Base-by-base conservation (phyloP, 2,329 filamentous ascomycete genomes). In the Alternaria viburni region DNA sequence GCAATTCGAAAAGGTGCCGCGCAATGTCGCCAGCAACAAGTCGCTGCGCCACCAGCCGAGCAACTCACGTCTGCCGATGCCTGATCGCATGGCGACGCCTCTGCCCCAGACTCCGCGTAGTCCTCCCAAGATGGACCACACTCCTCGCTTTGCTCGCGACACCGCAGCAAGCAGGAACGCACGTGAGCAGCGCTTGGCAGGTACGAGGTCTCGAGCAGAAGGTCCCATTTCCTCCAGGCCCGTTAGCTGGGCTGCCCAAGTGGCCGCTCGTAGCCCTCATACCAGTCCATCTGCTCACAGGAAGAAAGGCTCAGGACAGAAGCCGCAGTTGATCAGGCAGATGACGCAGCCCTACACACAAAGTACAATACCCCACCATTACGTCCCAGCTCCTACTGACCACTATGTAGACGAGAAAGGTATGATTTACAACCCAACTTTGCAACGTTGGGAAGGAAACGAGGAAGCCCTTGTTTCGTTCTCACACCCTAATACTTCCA, bases 401-500 rank as follows among this genome's bases (percentile, higher is more conserved):
- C 56, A 51, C 65, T 72, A 51, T 58, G 44, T 71, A 95, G 93
- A 90, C 74, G 87, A 97, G 64, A 96, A 97, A 80, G 96, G 95
- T 68, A 99, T 99, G 96, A 90, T 89, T 58, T 99, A 97, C 79
- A 98, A 99, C 75, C 93, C 96, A 7, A 84, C 87, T 26, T 91
- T 92, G 9, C 96, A 90, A 75, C 87, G 89, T 54, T 99, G 96
- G 96, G 96, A 99, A 84, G 96, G 96, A 56, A 99, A 99, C 73
- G 96, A 99, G 78, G 95, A 93, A 72, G 91, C 87, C 32, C 83
- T 97, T 57, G 87, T 87, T 67, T 88, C 89, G 5, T 99, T 99
- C 80, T 93, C 78, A 3, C 76, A 77, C 62, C 77, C 75, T 30
- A 80, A 80, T 57, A 76, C 71, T 15, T 80, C 97, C 57, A 79